phyloP scores from a whole-genome alignment of 2,329 filamentous ascomycete genomes.

The Ascochyta rabiei region DNA sequence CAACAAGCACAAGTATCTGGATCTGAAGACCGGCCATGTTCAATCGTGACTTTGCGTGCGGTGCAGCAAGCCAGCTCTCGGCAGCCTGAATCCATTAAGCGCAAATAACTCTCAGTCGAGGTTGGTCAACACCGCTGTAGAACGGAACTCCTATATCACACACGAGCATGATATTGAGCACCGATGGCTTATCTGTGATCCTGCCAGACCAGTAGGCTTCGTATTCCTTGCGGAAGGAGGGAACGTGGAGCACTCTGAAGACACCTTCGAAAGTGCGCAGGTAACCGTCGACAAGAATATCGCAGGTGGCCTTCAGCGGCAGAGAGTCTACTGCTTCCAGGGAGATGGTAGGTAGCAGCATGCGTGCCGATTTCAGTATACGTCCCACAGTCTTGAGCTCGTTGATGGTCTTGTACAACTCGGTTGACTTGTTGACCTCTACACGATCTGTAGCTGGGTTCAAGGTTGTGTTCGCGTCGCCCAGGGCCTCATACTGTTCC shows the following conservation, averaged over 20 bases:
- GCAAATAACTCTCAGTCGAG: slow-evolving; percentile 45
- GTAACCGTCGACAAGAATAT: slow-evolving; percentile 58
- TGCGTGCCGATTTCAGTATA: slow-evolving; percentile 55
- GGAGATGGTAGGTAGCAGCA: slow-evolving; percentile 52
- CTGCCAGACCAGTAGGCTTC: slow-evolving; percentile 56
- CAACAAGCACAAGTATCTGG: slow-evolving; percentile 46
- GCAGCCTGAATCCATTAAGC: slow-evolving; percentile 64
- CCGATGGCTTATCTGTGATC: slow-evolving; percentile 52
- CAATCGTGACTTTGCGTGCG: slow-evolving; percentile 60
- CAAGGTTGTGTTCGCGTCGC: slow-evolving; percentile 17
- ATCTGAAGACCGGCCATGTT: slow-evolving; percentile 59
- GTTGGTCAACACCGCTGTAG: slow-evolving; percentile 56
- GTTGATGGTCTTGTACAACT: slow-evolving; percentile 27
- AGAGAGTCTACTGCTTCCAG: slow-evolving; percentile 50
- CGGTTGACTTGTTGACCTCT: slow-evolving; percentile 32
- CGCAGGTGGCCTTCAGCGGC: slow-evolving; percentile 53
- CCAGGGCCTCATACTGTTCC: slow-evolving; percentile 25
- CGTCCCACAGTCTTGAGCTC: slow-evolving; percentile 60
- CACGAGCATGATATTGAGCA: slow-evolving; percentile 55
- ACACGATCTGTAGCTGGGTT: slow-evolving; percentile 52
- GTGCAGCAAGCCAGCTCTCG: slow-evolving; percentile 60
- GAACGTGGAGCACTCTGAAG: slow-evolving; percentile 59
- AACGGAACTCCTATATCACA: slow-evolving; percentile 50
- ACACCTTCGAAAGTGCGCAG: slow-evolving; percentile 56
- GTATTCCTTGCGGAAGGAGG: slow-evolving; percentile 57